Evolutionary conservation across 805 yeast genomes (phyloP), one percentile per base, ranked within the genome.

Genomic region (Hanseniaspora lindneri): DNA sequence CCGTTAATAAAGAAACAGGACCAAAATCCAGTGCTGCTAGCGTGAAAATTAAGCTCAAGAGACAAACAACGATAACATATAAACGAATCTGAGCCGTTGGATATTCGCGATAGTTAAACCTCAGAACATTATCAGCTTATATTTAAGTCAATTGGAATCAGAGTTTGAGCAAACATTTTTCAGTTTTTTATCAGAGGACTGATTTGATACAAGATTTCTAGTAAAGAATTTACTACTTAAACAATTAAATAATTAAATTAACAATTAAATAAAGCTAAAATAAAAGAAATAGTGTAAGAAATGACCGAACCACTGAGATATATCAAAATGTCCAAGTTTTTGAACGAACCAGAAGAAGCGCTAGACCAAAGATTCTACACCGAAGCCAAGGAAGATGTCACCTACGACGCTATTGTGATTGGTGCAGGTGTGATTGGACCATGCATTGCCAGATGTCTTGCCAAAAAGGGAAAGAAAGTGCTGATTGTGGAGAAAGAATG

Each of bases 381-480:
- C 11, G 56, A 55, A 46, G 68, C 68, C 17, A 61, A 62, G 39
- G 53, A 57, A 27, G 52, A 54, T 20, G 50, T 55, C 32, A 59
- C 58, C 6, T 86, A 76, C 65, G 98, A 92, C 60, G 89, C 80
- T 44, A 79, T 89, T 36, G 82, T 92, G 23, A 78, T 92, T 34
- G 98, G 98, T n/a, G 96, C 97, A n/a, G 98, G 98, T 49, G 95
- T 89, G 19, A 80, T 86, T 21, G 98, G 99, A 1, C 96, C 98
- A 2, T 80, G 89, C 49, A 72, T 89, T 17, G 96, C 96, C 39
- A 82, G 87, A 1, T 87, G 83, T 3, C 67, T 92, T 49, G 97
- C 95, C 1, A 74, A 89, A 56, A 94, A 84, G 59, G 97, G 97
- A 28, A 73, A 95, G 55, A 72, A 73, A 44, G 96, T 92, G 7